phyloP scores from a whole-genome alignment of 2,329 filamentous ascomycete species.

The Colletotrichum lentis region DNA sequence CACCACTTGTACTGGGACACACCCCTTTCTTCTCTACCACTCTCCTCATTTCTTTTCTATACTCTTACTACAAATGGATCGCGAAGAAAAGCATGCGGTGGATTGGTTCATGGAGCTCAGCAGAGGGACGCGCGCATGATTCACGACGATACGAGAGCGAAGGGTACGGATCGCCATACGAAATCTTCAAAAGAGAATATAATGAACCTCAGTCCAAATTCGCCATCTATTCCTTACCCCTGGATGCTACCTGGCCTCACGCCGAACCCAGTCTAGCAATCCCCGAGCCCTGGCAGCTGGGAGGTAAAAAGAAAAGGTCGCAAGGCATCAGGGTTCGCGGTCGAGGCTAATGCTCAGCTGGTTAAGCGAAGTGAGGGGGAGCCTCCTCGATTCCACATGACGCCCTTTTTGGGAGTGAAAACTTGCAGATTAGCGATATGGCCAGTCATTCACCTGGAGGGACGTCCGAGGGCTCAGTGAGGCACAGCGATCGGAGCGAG shows the following conservation, averaged over 20 bases:
- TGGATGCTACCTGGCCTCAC: neutral
- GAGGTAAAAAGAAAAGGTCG: neutral
- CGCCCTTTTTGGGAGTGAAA: no score
- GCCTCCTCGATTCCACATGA: neutral
- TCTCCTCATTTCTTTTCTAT: neutral
- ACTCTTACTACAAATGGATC: neutral
- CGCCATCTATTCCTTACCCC: neutral
- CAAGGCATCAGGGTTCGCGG: neutral
- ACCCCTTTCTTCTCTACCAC: neutral
- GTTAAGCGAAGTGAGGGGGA: slow-evolving; percentile 6
- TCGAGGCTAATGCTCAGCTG: neutral
- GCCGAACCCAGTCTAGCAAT: neutral
- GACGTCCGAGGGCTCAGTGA: neutral
- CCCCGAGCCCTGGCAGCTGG: neutral
- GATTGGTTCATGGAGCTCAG: neutral
- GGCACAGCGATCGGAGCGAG: neutral
- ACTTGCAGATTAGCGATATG: neutral
- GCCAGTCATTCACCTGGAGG: neutral
- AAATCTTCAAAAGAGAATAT: neutral
- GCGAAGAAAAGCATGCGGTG: neutral
- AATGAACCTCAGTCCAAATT: neutral
- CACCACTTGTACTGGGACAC: no score
- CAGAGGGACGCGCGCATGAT: neutral
- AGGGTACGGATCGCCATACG: neutral
- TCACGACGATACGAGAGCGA: neutral